Evolutionary conservation across 192 early-diverging fungal genomes (phyloP).

Genomic region (Polychytrium aggregatum): DNA sequence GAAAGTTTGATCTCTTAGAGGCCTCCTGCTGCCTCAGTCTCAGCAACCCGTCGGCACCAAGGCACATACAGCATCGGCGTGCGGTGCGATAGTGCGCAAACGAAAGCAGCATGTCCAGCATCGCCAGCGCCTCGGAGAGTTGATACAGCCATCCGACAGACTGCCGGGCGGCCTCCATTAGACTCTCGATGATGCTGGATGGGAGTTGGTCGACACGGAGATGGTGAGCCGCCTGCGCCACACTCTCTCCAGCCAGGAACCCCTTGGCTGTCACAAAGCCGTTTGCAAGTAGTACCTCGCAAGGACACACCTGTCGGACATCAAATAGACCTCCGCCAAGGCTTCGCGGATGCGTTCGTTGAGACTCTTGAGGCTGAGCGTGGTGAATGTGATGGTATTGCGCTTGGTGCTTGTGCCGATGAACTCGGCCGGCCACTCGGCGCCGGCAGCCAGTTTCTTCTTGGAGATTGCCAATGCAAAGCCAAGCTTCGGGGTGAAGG

Average conservation of each 20-base stretch:
- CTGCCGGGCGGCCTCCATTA: slow-evolving; percentile 34
- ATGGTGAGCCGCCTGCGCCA: no score
- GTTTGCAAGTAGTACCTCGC: no score
- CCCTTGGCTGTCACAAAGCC: no score
- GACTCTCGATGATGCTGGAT: slow-evolving; percentile 8
- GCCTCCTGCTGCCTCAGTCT: neutral
- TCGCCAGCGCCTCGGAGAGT: slow-evolving; percentile 59
- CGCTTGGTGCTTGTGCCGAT: slow-evolving; percentile 61
- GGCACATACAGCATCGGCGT: slow-evolving; percentile 28
- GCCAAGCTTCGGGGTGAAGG: slow-evolving; percentile 48
- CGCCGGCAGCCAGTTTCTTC: slow-evolving; percentile 24
- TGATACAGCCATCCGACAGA: slow-evolving; percentile 59
- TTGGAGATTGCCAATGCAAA: slow-evolving; percentile 48
- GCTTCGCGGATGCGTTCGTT: slow-evolving; percentile 76
- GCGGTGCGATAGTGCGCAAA: slow-evolving; percentile 61
- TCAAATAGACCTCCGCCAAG: slow-evolving; percentile 67
- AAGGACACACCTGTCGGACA: slow-evolving; percentile 54
- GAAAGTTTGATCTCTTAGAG: slow-evolving; percentile 2
- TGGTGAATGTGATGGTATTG: slow-evolving; percentile 56
- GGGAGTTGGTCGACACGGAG: neutral
- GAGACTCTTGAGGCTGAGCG: slow-evolving; percentile 64
- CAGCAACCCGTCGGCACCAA: neutral
- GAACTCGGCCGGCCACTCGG: slow-evolving; percentile 50
- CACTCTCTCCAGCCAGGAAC: no score
- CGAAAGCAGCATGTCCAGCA: slow-evolving; percentile 66